These are phyloP conservation scores for Mrakia frigida DNA, from an alignment of 768 basidiomycete species.

Conservation along the genomic window DNA sequence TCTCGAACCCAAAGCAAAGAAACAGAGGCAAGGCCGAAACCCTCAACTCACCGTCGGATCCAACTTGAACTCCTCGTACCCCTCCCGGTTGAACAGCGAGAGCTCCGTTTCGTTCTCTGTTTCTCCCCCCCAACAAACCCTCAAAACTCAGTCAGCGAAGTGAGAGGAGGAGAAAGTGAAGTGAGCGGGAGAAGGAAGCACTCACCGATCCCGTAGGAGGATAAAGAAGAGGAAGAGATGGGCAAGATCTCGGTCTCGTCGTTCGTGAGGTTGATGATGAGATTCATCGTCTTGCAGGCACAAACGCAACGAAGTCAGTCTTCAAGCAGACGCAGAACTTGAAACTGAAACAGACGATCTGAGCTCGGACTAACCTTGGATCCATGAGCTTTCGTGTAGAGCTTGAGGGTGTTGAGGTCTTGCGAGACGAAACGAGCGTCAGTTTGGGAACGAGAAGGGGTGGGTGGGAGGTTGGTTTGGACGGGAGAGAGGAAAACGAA, in stretches of 20 bases:
- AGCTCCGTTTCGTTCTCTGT: constrained; percentile 94
- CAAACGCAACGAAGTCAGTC: too few species aligned
- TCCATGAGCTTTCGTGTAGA: constrained; percentile 92
- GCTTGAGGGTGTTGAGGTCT: constrained; percentile 66
- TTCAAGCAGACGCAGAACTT: too few species aligned
- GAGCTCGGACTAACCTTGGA: too few species aligned
- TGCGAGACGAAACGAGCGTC: not conserved
- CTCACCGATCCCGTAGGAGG: constrained; percentile 69
- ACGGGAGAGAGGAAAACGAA: constrained; percentile 41
- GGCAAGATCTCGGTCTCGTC: constrained; percentile 81
- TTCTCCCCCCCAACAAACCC: not conserved
- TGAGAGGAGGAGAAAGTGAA: not conserved
- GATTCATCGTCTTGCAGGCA: constrained; percentile 73
- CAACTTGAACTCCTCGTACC: constrained; percentile 73
- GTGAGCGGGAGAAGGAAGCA: constrained; percentile 17
- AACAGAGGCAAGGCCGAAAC: too few species aligned
- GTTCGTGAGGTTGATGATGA: constrained; percentile 95
- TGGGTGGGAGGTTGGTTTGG: not conserved
- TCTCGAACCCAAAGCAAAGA: not conserved
- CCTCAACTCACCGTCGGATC: constrained; percentile 63
- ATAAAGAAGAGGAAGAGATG: constrained; percentile 60
- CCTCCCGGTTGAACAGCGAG: constrained; percentile 74
- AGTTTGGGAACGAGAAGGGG: not conserved
- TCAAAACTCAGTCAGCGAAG: not conserved
- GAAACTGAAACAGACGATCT: too few species aligned